Base-by-base conservation (phyloP, 1,284 basidiomycete species). In the Tilletia walkeri region DNA sequence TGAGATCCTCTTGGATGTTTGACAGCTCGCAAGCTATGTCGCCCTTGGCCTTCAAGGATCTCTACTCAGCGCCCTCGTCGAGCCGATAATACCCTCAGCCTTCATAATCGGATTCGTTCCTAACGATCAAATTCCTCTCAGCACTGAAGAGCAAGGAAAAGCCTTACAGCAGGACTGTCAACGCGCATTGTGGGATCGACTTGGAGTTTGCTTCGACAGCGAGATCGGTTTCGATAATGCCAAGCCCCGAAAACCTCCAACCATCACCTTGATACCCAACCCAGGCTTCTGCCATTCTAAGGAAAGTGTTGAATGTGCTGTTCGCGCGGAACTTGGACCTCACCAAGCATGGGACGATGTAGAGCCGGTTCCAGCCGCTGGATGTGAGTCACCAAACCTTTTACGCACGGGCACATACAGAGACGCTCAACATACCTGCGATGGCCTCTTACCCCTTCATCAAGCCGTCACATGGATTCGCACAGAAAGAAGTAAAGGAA, bases 11-110 rank as follows among this genome's bases (percentile, higher is more conserved):
- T 14, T 45, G 41, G 41, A 56, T 56, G 24, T 53, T n/a, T 7
- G 24, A 9, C 24, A 96, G 84, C 90, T 96, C 56, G 92, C 92
- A 0, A 84, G 87, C 1, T 96, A 92, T 92, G 88, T 86, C 72
- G 88, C 90, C 0, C 84, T 93, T 1, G 94, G 94, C 0, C 85
- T 94, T n/a, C 93, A 94, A 80, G 94, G 94, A 2, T 90, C 90
- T 0, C 84, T 95, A 59, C 87, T 88, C 1, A 87, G 89, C 0
- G 81, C 79, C 1, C 81, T 91, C 34, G 83, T 92, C 18, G 73
- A 82, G 1, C 90, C 91, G 0, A 69, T 94, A 2, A 92, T 91
- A 78, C 84, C 94, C 14, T 84, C 85, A 66, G 81, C 82, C 30
- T 84, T 95, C 41, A 85, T 93, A 53, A 86, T 96, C 1, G 92